Evolutionary conservation across 2,329 filamentous ascomycete genomes (phyloP), one percentile per base, ranked within the genome.

Genomic region (Cercospora sp.): DNA sequence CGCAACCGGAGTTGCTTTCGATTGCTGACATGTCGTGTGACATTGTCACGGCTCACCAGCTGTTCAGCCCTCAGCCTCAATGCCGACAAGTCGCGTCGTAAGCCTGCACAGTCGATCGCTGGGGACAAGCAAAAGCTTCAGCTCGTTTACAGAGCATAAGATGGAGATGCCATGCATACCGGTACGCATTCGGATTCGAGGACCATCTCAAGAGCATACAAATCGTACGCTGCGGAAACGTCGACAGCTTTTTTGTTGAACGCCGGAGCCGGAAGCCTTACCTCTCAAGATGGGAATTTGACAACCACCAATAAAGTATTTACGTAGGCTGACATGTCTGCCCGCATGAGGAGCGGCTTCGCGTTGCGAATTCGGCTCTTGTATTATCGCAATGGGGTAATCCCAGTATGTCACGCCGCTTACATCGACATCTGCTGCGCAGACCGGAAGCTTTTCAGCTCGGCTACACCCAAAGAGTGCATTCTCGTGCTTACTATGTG

Each of bases 21-120:
- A 58, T 58, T 58, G 55, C 55, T 58, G 28, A 58, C 30, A 58
- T 33, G 53, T 18, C 28, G 53, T 57, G 53, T 31, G 48, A 53
- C 20, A 53, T 28, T 26, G 2, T 39, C 48, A 26, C 48, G 48
- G 18, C 12, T 53, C 48, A n/a, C n/a, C n/a, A 53, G 48, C 20
- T 12, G 26, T 20, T 33, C 55, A 33, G 30, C 55, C 18, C 55
- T 58, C 55, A 33, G 55, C 55, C 30, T 28, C 55, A 33, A 33
- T 23, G 28, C 9, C 55, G 8, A 31, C 16, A 58, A 31, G 55
- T 18, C 28, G 55, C 55, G 16, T 33, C 16, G 30, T 30, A 58
- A 31, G 26, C 30, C 26, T 58, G 55, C 30, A 33, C 26, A 20
- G 28, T 18, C 26, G 30, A 33, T n/a, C 28, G 16, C 28, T 6